phyloP scores from a whole-genome alignment of 1,139 yeast species.

The Lodderomyces parapsilosis region DNA sequence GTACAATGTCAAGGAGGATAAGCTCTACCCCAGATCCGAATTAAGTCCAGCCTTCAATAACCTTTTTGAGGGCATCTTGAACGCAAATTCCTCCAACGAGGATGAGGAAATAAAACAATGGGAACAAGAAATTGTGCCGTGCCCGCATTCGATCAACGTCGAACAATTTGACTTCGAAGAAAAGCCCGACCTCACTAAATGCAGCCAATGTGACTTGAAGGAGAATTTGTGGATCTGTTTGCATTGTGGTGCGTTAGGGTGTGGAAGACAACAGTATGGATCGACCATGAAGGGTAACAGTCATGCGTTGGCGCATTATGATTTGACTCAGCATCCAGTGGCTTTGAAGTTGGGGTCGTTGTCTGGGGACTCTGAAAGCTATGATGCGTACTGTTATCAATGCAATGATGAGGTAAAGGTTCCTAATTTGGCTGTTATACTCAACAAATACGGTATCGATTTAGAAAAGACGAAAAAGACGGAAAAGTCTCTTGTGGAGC shows the following conservation, averaged over 20 bases:
- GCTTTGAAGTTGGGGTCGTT: constrained; percentile 91
- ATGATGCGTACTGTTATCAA: constrained; percentile 83
- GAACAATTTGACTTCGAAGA: constrained; percentile 33
- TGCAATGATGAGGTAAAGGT: constrained; percentile 90
- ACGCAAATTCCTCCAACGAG: constrained; percentile 63
- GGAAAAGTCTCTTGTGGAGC: constrained; percentile 83
- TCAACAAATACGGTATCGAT: constrained; percentile 69
- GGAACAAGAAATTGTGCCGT: constrained; percentile 84
- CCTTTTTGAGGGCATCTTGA: constrained; percentile 51
- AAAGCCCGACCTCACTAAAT: constrained; percentile 37
- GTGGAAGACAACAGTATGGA: constrained; percentile 92
- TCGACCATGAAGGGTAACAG: constrained; percentile 84
- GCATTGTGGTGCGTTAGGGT: constrained; percentile 85
- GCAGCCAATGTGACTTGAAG: constrained; percentile 59
- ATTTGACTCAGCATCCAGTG: constrained; percentile 56
- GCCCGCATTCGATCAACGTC: constrained; percentile 67
- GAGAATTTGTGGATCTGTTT: constrained; percentile 88
- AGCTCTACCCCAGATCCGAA: constrained; percentile 18
- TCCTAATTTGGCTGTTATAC: constrained; percentile 50
- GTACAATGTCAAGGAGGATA: constrained; percentile 40
- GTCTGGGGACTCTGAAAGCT: constrained; percentile 55
- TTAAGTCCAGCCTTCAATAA: constrained; percentile 22
- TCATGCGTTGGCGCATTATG: constrained; percentile 78
- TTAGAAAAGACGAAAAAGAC: constrained; percentile 57
- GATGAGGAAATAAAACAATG: constrained; percentile 82